Conservation (phyloP, 805 yeast species). For the Saturnispora sekii region DNA sequence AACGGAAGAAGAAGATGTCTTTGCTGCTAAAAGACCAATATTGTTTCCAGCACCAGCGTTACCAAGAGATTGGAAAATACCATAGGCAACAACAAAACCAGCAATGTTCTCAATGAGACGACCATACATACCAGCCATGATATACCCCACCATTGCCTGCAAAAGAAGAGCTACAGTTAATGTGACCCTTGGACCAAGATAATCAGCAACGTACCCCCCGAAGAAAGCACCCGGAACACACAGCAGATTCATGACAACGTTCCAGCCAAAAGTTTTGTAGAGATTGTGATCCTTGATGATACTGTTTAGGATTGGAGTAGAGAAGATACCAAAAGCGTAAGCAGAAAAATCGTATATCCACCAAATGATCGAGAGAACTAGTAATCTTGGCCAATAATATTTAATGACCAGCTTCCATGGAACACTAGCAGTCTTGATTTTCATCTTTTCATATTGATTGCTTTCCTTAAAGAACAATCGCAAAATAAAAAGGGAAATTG, state of each 20-base stretch:
- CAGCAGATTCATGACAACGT: slow-evolving; percentile 76
- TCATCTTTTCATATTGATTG: slow-evolving; percentile 57
- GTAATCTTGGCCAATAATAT: slow-evolving; percentile 76
- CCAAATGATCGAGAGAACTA: slow-evolving; percentile 72
- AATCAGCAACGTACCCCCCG: slow-evolving; percentile 83
- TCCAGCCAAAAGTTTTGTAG: slow-evolving; percentile 83
- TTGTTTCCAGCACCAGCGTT: slow-evolving; percentile 94
- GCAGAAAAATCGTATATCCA: slow-evolving; percentile 82
- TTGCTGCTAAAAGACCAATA: slow-evolving; percentile 80
- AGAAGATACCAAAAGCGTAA: slow-evolving; percentile 81
- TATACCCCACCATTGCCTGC: slow-evolving; percentile 74
- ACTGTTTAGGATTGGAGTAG: slow-evolving; percentile 54
- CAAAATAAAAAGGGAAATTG: slow-evolving; percentile 64
- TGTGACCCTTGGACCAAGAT: slow-evolving; percentile 83
- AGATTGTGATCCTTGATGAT: slow-evolving; percentile 53
- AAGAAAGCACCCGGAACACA: slow-evolving; percentile 84
- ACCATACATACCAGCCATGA: slow-evolving; percentile 67
- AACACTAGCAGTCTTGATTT: slow-evolving; percentile 51
- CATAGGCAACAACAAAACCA: slow-evolving; percentile 77
- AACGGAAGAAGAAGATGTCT: slow-evolving; percentile 75
- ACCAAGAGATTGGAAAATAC: slow-evolving; percentile 79
- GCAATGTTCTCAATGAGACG: slow-evolving; percentile 52
- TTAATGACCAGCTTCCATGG: slow-evolving; percentile 66
- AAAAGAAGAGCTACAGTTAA: slow-evolving; percentile 54
- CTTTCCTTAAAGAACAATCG: slow-evolving; percentile 71